These are phyloP conservation scores for Xylariaceae sp. DNA, from an alignment of 2,329 filamentous ascomycete genomes.

Conservation along the genomic window DNA sequence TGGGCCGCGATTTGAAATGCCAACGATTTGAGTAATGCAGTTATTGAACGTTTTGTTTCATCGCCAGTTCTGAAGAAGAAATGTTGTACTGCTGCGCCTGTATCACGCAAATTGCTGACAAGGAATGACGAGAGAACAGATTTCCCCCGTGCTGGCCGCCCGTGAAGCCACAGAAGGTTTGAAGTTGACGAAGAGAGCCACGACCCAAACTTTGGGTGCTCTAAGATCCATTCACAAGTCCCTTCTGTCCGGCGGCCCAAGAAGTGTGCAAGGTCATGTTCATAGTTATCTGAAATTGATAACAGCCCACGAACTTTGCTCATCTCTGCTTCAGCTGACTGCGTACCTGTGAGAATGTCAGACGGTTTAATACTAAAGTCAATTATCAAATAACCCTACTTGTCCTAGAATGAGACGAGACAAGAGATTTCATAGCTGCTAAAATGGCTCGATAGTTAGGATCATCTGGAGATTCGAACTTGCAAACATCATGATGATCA, in stretches of 20 bases:
- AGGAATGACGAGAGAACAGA: constrained; percentile 23
- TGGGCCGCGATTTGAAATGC: constrained; percentile 6
- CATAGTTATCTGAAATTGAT: not conserved
- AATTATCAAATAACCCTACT: not conserved
- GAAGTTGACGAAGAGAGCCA: constrained; percentile 5
- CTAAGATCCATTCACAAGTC: constrained; percentile 23
- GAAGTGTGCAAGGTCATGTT: constrained; percentile 14
- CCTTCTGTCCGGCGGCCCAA: constrained; percentile 6
- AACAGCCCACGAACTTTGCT: not conserved
- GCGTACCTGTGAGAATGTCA: not conserved
- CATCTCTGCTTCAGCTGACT: not conserved
- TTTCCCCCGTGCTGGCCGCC: constrained; percentile 24
- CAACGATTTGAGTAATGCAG: constrained; percentile 2
- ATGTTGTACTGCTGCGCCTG: constrained; percentile 12
- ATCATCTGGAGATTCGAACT: constrained; percentile 12
- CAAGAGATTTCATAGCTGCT: constrained; percentile 9
- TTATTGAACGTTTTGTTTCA: constrained; percentile 12
- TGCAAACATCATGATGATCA: constrained; percentile 19
- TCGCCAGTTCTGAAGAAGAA: constrained; percentile 22
- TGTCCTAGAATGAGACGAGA: not conserved
- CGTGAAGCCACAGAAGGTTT: constrained; percentile 19
- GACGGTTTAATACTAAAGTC: not conserved
- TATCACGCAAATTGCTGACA: constrained; percentile 12
- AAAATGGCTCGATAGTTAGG: constrained; percentile 16
- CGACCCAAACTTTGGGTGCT: constrained; percentile 7